phyloP scores from a whole-genome alignment of 768 basidiomycete genomes.

The Naematelia encephala region DNA sequence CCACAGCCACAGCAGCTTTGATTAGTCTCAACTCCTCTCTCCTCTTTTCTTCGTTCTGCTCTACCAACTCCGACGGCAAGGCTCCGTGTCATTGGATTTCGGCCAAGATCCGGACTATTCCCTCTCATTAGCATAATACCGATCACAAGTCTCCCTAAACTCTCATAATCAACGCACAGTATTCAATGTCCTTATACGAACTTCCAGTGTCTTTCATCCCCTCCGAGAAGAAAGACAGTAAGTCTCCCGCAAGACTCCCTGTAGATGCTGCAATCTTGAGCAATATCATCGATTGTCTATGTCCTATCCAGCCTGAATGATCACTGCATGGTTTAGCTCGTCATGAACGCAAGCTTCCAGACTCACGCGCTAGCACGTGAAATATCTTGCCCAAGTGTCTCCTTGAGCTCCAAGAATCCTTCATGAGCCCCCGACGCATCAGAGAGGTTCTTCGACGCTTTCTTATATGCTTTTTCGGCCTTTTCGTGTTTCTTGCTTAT shows the following conservation, averaged over 20 bases:
- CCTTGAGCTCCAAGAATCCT: constrained; percentile 13
- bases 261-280: constrained; percentile 8
- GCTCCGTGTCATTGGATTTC: constrained; percentile 16
- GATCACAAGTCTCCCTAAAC: constrained; percentile 7
- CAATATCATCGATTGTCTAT: constrained; percentile 15
- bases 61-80: constrained; percentile 14
- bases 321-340: constrained; percentile 4
- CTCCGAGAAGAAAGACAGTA: constrained; percentile 13
- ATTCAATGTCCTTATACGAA: constrained; percentile 16
- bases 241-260: constrained; percentile 2
- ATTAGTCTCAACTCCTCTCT: constrained; percentile 13
- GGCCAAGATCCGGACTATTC: constrained; percentile 18
- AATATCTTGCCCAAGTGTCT: constrained; percentile 17
- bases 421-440: constrained; percentile 20
- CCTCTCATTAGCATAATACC: not conserved
- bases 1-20: constrained; percentile 24
- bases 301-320: constrained; percentile 14
- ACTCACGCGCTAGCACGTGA: constrained; percentile 9
- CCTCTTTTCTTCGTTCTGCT: constrained; percentile 11
- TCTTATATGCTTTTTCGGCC: constrained; percentile 26
- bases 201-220: constrained; percentile 6
- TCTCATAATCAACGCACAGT: constrained; percentile 14
- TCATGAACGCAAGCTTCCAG: not conserved
- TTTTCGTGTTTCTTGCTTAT: constrained; percentile 19
- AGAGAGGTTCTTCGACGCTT: constrained; percentile 17